phyloP scores from a whole-genome alignment of 495 filamentous ascomycete genomes.

The Penicillium canescens region DNA sequence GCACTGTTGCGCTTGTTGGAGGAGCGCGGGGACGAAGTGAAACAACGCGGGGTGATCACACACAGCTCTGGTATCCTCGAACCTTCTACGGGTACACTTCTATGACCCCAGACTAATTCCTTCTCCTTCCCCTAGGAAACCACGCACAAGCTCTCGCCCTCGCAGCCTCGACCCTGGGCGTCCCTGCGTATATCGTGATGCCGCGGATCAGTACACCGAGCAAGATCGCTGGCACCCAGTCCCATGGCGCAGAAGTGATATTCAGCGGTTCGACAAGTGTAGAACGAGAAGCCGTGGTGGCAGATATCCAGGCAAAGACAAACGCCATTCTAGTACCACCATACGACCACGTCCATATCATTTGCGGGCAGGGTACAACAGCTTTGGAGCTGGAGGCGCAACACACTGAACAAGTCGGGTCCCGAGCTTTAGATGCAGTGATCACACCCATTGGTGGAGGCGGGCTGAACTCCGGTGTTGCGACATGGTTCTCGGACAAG shows the following conservation, averaged over 20 bases:
- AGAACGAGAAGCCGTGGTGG: slow-evolving; percentile 79
- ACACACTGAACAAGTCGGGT: slow-evolving; percentile 42
- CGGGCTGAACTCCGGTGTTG: slow-evolving; percentile 82
- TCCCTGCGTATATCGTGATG: slow-evolving; percentile 88
- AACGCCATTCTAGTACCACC: slow-evolving; percentile 80
- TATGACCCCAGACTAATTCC: slow-evolving; percentile 5
- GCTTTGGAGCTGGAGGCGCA: slow-evolving; percentile 81
- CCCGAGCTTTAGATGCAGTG: slow-evolving; percentile 64
- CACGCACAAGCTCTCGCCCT: slow-evolving; percentile 94
- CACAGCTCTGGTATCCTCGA: slow-evolving; percentile 74
- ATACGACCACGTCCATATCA: slow-evolving; percentile 88
- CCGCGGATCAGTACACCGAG: slow-evolving; percentile 75
- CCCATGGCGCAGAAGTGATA: slow-evolving; percentile 74
- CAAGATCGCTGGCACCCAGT: slow-evolving; percentile 80
- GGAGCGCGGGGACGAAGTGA: slow-evolving; percentile 58
- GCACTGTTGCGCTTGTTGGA: slow-evolving; percentile 72
- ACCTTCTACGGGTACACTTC: neutral
- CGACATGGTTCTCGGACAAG: slow-evolving; percentile 69
- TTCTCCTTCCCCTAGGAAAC: slow-evolving; percentile 61
- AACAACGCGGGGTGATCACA: slow-evolving; percentile 76
- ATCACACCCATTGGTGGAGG: slow-evolving; percentile 88
- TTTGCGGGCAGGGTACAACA: slow-evolving; percentile 88
- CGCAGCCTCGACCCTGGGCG: slow-evolving; percentile 64
- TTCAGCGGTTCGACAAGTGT: slow-evolving; percentile 79
- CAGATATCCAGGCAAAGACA: slow-evolving; percentile 63